Evolutionary conservation across 306 rosid species (phyloP).

Genomic region (Inga oerstediana): DNA sequence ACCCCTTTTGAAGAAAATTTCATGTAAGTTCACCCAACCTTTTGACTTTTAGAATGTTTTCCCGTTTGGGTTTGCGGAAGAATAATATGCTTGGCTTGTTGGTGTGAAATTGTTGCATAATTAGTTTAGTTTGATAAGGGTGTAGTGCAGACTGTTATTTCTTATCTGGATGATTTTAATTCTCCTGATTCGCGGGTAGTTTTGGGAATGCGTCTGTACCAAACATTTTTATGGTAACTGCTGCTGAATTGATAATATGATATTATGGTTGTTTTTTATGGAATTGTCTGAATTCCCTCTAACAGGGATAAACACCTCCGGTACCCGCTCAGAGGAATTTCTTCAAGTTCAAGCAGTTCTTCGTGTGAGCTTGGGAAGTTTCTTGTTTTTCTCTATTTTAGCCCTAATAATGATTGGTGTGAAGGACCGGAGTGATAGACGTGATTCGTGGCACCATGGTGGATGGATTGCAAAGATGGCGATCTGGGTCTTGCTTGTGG

Average conservation of each 20-base stretch:
- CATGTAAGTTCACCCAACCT: constrained; percentile 59
- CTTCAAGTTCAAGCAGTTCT: constrained; percentile 90
- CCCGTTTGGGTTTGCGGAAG: constrained; percentile 31
- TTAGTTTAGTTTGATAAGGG: not conserved
- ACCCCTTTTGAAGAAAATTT: constrained; percentile 82
- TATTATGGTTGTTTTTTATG: constrained; percentile 9
- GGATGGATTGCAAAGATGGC: constrained; percentile 85
- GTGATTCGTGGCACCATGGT: constrained; percentile 98
- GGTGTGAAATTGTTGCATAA: not conserved
- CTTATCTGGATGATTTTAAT: not conserved
- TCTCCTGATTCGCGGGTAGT: not conserved
- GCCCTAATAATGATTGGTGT: constrained; percentile 95
- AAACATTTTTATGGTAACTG: not conserved
- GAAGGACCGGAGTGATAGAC: constrained; percentile 86
- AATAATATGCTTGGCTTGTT: not conserved
- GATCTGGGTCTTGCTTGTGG: constrained; percentile 80
- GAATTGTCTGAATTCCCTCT: constrained; percentile 15
- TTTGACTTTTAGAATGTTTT: constrained; percentile 17
- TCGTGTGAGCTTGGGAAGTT: constrained; percentile 94
- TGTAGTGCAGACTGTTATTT: not conserved
- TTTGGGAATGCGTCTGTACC: not conserved
- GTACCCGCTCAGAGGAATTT: constrained; percentile 67
- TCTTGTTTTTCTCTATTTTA: constrained; percentile 72
- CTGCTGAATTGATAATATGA: not conserved
- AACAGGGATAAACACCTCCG: constrained; percentile 74